phyloP scores from a whole-genome alignment of 768 basidiomycete species.

The Multifurca ochricompacta region DNA sequence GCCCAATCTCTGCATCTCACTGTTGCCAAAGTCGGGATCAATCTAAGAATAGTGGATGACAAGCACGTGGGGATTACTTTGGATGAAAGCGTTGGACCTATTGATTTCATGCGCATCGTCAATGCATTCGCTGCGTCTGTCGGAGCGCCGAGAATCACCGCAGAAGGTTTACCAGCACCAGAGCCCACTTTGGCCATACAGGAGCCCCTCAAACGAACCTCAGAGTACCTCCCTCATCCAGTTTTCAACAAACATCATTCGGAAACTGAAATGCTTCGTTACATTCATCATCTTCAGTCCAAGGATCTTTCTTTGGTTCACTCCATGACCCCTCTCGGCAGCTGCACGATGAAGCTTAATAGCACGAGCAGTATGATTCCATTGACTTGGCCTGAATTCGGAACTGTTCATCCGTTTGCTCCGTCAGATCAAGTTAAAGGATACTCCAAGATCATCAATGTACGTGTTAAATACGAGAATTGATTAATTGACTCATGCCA shows the following conservation, averaged over 20 bases:
- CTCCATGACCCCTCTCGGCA: constrained; percentile 92
- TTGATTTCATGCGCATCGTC: constrained; percentile 68
- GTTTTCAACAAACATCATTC: constrained; percentile 97
- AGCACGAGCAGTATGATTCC: constrained; percentile 98
- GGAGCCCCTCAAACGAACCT: constrained; percentile 47
- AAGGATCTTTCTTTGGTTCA: constrained; percentile 95
- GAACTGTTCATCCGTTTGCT: constrained; percentile 85
- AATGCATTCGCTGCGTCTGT: constrained; percentile 74
- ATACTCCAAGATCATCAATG: constrained; percentile 75
- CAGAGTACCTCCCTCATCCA: constrained; percentile 71
- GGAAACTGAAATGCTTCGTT: constrained; percentile 97
- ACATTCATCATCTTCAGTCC: constrained; percentile 86
- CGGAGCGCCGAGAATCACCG: constrained; percentile 38
- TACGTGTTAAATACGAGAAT: constrained; percentile 23
- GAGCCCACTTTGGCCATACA: constrained; percentile 45
- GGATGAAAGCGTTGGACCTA: constrained; percentile 79
- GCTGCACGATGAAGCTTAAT: constrained; percentile 98
- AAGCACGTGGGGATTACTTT: constrained; percentile 79
- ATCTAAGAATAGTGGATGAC: constrained; percentile 72
- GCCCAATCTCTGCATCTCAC: constrained; percentile 60
- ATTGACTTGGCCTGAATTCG: constrained; percentile 90
- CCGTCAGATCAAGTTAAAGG: constrained; percentile 86
- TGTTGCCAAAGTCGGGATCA: constrained; percentile 62
- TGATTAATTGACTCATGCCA: neutral
- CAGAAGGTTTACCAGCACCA: constrained; percentile 36